phyloP scores from a whole-genome alignment of 148 eudicot species.

The Nepenthes mirabilis region DNA sequence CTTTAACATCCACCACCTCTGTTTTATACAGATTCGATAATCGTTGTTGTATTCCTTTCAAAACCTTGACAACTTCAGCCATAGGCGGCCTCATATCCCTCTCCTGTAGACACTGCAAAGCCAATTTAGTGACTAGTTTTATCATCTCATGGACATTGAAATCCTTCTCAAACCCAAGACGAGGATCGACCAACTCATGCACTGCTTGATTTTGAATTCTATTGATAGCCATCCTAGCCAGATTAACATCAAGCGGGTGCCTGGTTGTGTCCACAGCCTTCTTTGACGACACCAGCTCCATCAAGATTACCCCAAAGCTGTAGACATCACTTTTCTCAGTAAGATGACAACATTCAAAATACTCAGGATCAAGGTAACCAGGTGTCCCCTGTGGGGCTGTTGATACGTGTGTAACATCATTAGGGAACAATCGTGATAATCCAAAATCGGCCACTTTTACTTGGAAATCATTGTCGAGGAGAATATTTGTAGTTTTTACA shows the following conservation, averaged over 20 bases:
- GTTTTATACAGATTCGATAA: slow-evolving; percentile 21
- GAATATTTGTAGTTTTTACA: slow-evolving; percentile 52
- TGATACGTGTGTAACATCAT: slow-evolving; percentile 49
- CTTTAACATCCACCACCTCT: slow-evolving; percentile 46
- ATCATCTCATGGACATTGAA: slow-evolving; percentile 33
- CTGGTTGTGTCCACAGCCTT: slow-evolving; percentile 51
- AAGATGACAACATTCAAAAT: slow-evolving; percentile 41
- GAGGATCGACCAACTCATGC: slow-evolving; percentile 25
- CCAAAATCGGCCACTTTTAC: slow-evolving; percentile 75
- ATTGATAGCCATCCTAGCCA: slow-evolving; percentile 37
- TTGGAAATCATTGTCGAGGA: slow-evolving; percentile 37
- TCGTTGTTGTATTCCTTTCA: slow-evolving; percentile 36
- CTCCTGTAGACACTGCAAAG: slow-evolving; percentile 44
- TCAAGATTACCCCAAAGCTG: slow-evolving; percentile 56
- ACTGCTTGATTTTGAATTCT: slow-evolving; percentile 22
- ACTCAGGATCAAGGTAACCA: slow-evolving; percentile 68
- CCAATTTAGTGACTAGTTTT: slow-evolving; percentile 59
- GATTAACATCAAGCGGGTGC: slow-evolving; percentile 35
- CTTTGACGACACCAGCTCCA: slow-evolving; percentile 54
- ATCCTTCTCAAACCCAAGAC: slow-evolving; percentile 15
- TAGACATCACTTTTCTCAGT: slow-evolving; percentile 64
- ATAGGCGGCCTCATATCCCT: slow-evolving; percentile 76
- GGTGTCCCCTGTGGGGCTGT: slow-evolving; percentile 75
- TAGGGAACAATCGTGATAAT: slow-evolving; percentile 44
- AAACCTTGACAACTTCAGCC: slow-evolving; percentile 47